Percentiles rank a stretch among this genome's conserved stretches.
Conservation (phyloP, 345 rosid genomes). For the Leavenworthia alabamica region DNA sequence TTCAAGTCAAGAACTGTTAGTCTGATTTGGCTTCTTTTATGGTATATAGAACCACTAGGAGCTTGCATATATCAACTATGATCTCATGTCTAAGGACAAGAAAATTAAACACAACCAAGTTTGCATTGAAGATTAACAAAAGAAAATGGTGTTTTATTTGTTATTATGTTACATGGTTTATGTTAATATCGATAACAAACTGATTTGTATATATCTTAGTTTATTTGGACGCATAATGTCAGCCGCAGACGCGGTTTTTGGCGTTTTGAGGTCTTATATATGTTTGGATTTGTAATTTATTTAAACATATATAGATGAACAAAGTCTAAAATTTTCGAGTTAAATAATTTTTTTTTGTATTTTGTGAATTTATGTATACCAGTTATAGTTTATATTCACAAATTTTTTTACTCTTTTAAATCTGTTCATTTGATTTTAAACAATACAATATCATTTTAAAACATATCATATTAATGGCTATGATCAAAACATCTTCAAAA, state of each 20-base stretch:
- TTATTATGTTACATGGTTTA: conserved; percentile 50
- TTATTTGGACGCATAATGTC: conserved; percentile 3
- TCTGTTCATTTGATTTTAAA: neutral
- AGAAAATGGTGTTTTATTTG: neutral
- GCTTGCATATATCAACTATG: conserved; percentile 84
- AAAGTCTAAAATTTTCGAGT: conserved; percentile 6
- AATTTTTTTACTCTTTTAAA: neutral
- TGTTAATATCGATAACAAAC: neutral
- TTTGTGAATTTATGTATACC: too few relatives aligned
- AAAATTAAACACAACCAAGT: conserved; percentile 46
- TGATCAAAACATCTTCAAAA: neutral
- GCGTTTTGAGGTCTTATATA: neutral
- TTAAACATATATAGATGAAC: neutral
- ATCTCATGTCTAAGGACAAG: conserved; percentile 75
- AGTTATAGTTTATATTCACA: too few relatives aligned
- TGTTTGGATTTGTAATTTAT: neutral
- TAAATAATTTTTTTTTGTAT: too few relatives aligned
- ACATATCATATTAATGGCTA: neutral
- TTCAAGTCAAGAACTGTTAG: neutral
- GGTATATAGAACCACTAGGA: conserved; percentile 64
- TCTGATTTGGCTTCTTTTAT: conserved; percentile 18
- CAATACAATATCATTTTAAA: neutral
- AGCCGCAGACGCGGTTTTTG: neutral
- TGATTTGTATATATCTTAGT: neutral
- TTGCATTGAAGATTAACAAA: conserved; percentile 31